A percentile compares a stretch with the other conserved stretches of the same genome.
Conservation (phyloP, 1,284 basidiomycete genomes). For the Fomitopsis palustris region DNA sequence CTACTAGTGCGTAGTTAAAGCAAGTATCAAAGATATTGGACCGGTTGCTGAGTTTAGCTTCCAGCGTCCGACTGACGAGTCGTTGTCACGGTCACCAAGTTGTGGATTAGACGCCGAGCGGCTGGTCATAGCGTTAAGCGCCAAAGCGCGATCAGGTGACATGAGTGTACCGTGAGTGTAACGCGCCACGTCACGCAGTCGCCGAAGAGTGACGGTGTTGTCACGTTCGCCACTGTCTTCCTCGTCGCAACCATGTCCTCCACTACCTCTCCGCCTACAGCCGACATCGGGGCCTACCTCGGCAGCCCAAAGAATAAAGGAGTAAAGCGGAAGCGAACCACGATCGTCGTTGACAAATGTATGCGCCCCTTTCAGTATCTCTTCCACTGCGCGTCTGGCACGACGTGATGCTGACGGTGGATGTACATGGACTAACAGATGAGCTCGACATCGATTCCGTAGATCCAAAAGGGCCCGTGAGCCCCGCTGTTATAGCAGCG, state of each 20-base stretch:
- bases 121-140: no score
- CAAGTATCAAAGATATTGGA: no score
- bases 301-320: background rate
- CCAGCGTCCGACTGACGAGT: no score
- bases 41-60: no score
- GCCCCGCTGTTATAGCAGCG: constrained; percentile 29
- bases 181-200: background rate
- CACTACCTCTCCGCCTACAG: background rate
- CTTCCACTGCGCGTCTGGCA: background rate
- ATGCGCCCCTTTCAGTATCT: background rate
- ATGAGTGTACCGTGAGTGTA: no score
- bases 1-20: no score
- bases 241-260: background rate
- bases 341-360: background rate
- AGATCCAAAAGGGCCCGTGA: background rate
- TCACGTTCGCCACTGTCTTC: background rate
- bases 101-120: no score
- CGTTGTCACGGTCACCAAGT: no score
- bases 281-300: background rate
- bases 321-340: background rate
- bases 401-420: background rate
- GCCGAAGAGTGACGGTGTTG: no score
- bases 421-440: background rate
- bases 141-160: no score
- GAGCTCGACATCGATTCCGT: background rate